Base-by-base conservation (phyloP, 306 rosid species). In the Ceratonia siliqua region DNA sequence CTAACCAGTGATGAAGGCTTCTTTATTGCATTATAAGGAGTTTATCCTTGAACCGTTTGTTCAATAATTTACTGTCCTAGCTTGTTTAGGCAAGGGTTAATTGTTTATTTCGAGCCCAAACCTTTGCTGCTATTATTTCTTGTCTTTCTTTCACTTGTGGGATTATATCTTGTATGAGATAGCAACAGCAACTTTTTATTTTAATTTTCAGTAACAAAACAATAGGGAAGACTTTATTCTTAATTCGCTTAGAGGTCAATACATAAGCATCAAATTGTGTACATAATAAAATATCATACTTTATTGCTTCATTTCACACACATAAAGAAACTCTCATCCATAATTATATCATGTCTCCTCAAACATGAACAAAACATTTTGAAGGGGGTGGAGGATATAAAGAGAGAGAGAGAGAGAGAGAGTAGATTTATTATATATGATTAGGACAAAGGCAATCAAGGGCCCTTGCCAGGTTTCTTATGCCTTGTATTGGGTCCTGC, bases 391-490 rank as follows among this genome's bases (percentile, higher is more conserved):
- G 24, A 10, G 14, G 27, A 39, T 24, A 48, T n/a, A 45, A 15
- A 56, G 62, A 43, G 78, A 33, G 50, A 55, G 74, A 28, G 3
- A 30, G 28, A 1, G 41, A 39, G 74, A 55, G 20, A 55, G 24
- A 64, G 22, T 61, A 73, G 9, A 43, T 63, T 70, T 54, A 62
- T 76, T 75, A 11, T 21, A 74, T 63, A 50, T 30, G 46, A 73
- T 25, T 63, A 48, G 79, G 27, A 32, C 48, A 20, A 24, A 74
- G 73, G 33, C 61, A 18, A 27, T 89, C 70, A 89, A 75, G 75
- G 85, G 77, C 85, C 83, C 89, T 79, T 86, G 54, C 95, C 88
- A 57, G 97, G 90, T 74, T 27, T 89, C 85, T 61, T 86, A 61
- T 92, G 97, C 81, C 42, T 89, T 11, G 74, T 72, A 74, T 87